Evolutionary conservation across 148 eudicot species (phyloP).

Genomic region (Nyssa sinensis): DNA sequence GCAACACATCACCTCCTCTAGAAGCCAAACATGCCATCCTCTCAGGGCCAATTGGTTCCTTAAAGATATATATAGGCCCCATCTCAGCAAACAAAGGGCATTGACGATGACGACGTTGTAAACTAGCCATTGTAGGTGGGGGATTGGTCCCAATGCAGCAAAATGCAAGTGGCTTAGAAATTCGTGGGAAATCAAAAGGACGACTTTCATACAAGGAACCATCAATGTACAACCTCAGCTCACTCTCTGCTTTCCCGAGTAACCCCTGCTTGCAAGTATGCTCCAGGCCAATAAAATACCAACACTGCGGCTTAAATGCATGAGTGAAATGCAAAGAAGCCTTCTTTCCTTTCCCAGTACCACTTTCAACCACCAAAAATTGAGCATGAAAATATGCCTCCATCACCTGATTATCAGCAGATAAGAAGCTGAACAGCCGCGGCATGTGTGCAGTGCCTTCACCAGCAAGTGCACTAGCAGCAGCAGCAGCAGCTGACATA

Average conservation of each 20-base stretch:
- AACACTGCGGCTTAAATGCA: constrained; percentile 97
- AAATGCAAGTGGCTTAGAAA: constrained; percentile 95
- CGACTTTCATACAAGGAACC: constrained; percentile 91
- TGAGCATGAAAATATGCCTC: constrained; percentile 99
- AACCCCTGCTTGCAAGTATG: constrained; percentile 87
- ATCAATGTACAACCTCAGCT: constrained; percentile 85
- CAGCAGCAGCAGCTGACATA: constrained; percentile 98
- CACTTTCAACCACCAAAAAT: constrained; percentile 95
- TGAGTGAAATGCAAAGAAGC: constrained; percentile 95
- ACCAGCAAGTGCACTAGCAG: constrained; percentile 98
- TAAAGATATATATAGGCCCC: constrained; percentile 96
- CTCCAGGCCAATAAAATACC: constrained; percentile 97
- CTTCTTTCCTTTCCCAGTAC: constrained; percentile 89
- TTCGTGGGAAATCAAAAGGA: constrained; percentile 86
- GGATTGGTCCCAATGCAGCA: constrained; percentile 98
- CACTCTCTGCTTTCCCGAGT: constrained; percentile 95
- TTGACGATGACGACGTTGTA: constrained; percentile 96
- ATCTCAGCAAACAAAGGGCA: constrained; percentile 99
- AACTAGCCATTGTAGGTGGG: constrained; percentile 96
- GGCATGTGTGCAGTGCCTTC: constrained; percentile 99
- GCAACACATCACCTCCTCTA: constrained; percentile 94
- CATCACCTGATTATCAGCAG: constrained; percentile 94
- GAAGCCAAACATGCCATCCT: constrained; percentile 88
- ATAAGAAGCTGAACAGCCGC: constrained; percentile 89
- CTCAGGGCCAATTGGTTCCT: constrained; percentile 88